phyloP scores from a whole-genome alignment of 1,284 basidiomycete genomes.

The Pseudozyma hubeiensis region DNA sequence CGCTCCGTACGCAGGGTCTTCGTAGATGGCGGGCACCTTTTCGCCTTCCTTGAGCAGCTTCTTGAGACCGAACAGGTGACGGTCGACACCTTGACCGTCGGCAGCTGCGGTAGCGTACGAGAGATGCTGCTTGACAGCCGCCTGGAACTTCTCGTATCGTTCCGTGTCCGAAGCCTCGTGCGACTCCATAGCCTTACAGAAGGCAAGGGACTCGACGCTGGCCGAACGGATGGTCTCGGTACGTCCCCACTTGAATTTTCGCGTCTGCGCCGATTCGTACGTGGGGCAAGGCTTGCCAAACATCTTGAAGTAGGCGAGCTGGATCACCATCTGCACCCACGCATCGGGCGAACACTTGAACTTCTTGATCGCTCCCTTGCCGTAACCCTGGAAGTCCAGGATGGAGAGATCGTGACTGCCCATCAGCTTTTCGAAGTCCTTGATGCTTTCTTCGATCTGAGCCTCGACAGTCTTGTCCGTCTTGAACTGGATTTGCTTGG shows the following conservation, averaged over 20 bases:
- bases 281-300: conserved; percentile 81
- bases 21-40: conserved; percentile 80
- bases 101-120: conserved; percentile 90
- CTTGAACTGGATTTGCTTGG: conserved; percentile 80
- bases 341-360: conserved; percentile 91
- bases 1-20: conserved; percentile 78
- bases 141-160: conserved; percentile 79
- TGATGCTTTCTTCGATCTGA: conserved; percentile 75
- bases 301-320: conserved; percentile 90
- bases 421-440: conserved; percentile 82
- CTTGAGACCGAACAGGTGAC: conserved; percentile 92
- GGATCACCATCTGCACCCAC: conserved; percentile 94
- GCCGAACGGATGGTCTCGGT: conserved; percentile 94
- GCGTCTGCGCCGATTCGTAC: conserved; percentile 94
- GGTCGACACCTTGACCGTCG: conserved; percentile 92
- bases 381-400: conserved; percentile 88
- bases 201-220: conserved; percentile 84
- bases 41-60: conserved; percentile 83
- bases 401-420: conserved; percentile 84
- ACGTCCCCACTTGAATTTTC: conserved; percentile 88
- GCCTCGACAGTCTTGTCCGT: conserved; percentile 74
- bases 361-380: conserved; percentile 88
- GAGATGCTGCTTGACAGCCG: conserved; percentile 83
- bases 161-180: conserved; percentile 73
- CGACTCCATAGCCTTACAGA: conserved; percentile 88